Evolutionary conservation across 1,284 basidiomycete genomes (phyloP).

Genomic region (Earliella scabrosa): DNA sequence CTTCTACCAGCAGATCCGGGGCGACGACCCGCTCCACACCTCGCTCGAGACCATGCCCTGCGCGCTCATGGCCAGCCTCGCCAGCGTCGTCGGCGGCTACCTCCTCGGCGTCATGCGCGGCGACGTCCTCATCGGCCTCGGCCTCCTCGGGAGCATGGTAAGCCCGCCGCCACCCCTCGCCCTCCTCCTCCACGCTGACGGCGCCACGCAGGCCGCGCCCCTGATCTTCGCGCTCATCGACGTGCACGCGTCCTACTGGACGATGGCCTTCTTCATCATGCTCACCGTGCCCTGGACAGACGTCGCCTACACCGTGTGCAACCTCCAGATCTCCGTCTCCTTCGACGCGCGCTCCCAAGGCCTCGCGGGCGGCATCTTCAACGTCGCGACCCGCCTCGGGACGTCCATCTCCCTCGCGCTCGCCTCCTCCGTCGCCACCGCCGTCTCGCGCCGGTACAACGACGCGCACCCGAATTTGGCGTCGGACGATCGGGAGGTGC

Average conservation of each 20-base stretch:
- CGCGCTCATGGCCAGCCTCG: slow-evolving; percentile 34
- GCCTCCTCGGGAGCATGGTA: slow-evolving; percentile 34
- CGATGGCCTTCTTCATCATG: slow-evolving; percentile 36
- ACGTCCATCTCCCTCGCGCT: slow-evolving; percentile 41
- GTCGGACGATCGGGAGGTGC: slow-evolving; percentile 31
- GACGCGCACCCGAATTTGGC: slow-evolving; percentile 7
- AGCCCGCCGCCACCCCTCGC: not conserved
- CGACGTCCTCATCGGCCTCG: slow-evolving; percentile 33
- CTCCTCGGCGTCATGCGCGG: slow-evolving; percentile 34
- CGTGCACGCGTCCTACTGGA: slow-evolving; percentile 37
- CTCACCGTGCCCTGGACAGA: slow-evolving; percentile 31
- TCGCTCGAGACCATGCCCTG: slow-evolving; percentile 21
- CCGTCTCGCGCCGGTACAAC: slow-evolving; percentile 33
- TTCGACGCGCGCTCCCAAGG: slow-evolving; percentile 42
- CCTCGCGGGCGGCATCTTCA: slow-evolving; percentile 42
- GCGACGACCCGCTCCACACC: slow-evolving; percentile 36
- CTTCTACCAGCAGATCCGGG: slow-evolving; percentile 41
- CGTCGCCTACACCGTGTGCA: slow-evolving; percentile 41
- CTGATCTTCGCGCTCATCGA: slow-evolving; percentile 39
- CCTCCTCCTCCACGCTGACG: not conserved
- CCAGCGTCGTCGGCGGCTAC: slow-evolving; percentile 35
- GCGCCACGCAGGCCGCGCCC: slow-evolving; percentile 30
- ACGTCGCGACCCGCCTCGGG: slow-evolving; percentile 41
- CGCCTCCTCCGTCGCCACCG: slow-evolving; percentile 35
- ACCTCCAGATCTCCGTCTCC: slow-evolving; percentile 35